Evolutionary conservation across 2,329 filamentous ascomycete species (phyloP).

Genomic region (Escovopsis sp.): DNA sequence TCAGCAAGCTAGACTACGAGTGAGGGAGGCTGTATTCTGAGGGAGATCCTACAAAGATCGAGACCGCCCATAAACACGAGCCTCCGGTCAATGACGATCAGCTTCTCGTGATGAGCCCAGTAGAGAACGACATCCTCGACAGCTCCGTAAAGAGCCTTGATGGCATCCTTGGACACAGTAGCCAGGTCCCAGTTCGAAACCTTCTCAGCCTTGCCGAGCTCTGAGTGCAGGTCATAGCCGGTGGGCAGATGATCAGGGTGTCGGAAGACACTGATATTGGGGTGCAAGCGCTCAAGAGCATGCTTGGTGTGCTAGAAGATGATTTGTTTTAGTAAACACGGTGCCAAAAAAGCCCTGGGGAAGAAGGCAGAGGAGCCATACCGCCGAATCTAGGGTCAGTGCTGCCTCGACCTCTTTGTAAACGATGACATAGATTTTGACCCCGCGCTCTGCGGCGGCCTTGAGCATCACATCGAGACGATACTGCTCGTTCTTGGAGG

Average conservation of each 20-base stretch:
- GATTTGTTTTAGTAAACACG: conserved; percentile 9
- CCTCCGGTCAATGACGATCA: conserved; percentile 66
- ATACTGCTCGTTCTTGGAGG: conserved; percentile 67
- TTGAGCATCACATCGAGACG: conserved; percentile 71
- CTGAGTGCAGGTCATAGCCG: conserved; percentile 48
- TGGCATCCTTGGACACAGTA: conserved; percentile 54
- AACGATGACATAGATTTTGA: conserved; percentile 72
- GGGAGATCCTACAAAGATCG: conserved; percentile 49
- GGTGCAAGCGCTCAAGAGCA: conserved; percentile 58
- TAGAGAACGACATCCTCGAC: conserved; percentile 70
- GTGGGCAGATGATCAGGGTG: conserved; percentile 81
- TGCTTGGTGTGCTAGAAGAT: conserved; percentile 57
- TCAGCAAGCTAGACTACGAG: background rate
- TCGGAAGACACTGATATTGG: conserved; percentile 77
- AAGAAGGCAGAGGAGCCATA: conserved; percentile 18
- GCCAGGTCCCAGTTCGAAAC: conserved; percentile 39
- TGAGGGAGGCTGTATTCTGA: background rate
- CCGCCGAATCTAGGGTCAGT: conserved; percentile 42
- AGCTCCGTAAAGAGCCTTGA: conserved; percentile 71
- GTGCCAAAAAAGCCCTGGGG: background rate
- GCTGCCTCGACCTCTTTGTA: conserved; percentile 85
- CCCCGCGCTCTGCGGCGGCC: conserved; percentile 69
- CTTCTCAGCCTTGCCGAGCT: conserved; percentile 47
- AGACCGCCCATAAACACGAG: conserved; percentile 84
- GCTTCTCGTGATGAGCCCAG: conserved; percentile 90